These are phyloP conservation scores for Talaromyces atroroseus DNA, from an alignment of 2,329 filamentous ascomycete genomes.

Conservation along the genomic window DNA sequence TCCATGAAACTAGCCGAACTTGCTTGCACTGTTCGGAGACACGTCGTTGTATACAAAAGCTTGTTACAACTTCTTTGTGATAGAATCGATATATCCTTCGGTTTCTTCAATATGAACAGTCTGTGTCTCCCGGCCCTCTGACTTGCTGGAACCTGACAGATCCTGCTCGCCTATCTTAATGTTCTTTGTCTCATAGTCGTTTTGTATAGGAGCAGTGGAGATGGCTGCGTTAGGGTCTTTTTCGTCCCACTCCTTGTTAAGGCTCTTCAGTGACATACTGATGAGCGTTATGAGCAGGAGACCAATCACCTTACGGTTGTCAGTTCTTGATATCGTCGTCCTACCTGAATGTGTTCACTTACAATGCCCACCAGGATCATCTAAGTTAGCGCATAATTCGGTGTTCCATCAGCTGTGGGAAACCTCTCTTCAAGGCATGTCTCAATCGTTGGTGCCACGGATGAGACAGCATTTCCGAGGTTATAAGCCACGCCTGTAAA, in stretches of 20 bases:
- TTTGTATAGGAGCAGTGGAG: not conserved
- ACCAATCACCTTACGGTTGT: not conserved
- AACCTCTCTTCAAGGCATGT: not conserved
- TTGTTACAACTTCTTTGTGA: not conserved
- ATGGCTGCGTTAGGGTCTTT: slow-evolving; percentile 2
- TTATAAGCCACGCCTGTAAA: slow-evolving; percentile 8
- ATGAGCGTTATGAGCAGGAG: not conserved
- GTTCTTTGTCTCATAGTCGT: not conserved
- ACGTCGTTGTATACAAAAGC: not conserved
- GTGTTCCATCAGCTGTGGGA: not conserved
- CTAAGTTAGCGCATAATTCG: slow-evolving; percentile 3
- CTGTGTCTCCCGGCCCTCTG: not conserved
- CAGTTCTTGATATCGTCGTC: not conserved
- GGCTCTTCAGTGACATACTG: slow-evolving; percentile 5
- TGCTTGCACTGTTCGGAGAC: not conserved
- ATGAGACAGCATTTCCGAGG: slow-evolving; percentile 7
- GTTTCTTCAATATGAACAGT: not conserved
- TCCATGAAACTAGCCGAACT: not conserved
- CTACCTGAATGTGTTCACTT: not conserved
- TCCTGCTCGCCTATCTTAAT: not conserved
- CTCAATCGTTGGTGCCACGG: slow-evolving; percentile 5
- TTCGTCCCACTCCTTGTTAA: slow-evolving; percentile 4
- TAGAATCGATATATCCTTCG: not conserved
- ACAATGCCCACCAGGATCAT: slow-evolving; percentile 8
- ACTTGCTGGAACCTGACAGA: not conserved